Evolutionary conservation across 2,329 filamentous ascomycete species (phyloP).

Genomic region (Pestalotiopsis sp.): DNA sequence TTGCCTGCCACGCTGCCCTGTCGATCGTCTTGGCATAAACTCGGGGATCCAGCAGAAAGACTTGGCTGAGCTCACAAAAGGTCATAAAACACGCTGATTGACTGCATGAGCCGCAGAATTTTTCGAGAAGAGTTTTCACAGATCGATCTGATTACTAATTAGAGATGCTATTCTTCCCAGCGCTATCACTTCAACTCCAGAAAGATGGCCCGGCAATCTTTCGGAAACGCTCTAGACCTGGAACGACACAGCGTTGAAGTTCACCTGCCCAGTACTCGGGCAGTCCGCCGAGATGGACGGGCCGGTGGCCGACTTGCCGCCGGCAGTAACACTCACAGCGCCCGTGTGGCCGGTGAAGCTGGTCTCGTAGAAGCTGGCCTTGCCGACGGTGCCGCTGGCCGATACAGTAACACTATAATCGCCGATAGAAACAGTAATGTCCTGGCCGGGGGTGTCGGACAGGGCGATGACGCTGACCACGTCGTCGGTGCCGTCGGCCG

Average conservation of each 20-base stretch:
- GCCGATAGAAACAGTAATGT: conserved; percentile 41
- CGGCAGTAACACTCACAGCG: conserved; percentile 39
- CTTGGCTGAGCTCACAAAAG: no score
- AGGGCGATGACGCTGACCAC: conserved; percentile 45
- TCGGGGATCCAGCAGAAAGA: no score
- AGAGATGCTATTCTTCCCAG: not conserved
- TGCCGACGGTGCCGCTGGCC: conserved; percentile 29
- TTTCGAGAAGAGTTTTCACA: no score
- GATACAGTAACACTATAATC: conserved; percentile 31
- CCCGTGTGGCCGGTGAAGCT: conserved; percentile 40
- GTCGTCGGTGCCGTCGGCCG: conserved; percentile 41
- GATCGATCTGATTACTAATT: no score
- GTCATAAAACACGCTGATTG: no score
- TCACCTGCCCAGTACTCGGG: conserved; percentile 32
- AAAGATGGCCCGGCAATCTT: not conserved
- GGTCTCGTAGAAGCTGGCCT: conserved; percentile 39
- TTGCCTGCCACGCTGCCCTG: no score
- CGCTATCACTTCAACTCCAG: not conserved
- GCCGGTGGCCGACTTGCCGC: conserved; percentile 38
- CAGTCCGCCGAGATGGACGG: conserved; percentile 37
- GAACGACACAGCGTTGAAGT: conserved; percentile 38
- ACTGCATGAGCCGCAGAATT: no score
- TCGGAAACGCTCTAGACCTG: conserved; percentile 26
- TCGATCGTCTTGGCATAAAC: no score
- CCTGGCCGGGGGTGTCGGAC: conserved; percentile 29